Percentiles rank a stretch among this genome's conserved stretches.
These are phyloP conservation scores for Pyricularia sp. DNA, from an alignment of 2,329 filamentous ascomycete genomes.

Conservation along the genomic window DNA sequence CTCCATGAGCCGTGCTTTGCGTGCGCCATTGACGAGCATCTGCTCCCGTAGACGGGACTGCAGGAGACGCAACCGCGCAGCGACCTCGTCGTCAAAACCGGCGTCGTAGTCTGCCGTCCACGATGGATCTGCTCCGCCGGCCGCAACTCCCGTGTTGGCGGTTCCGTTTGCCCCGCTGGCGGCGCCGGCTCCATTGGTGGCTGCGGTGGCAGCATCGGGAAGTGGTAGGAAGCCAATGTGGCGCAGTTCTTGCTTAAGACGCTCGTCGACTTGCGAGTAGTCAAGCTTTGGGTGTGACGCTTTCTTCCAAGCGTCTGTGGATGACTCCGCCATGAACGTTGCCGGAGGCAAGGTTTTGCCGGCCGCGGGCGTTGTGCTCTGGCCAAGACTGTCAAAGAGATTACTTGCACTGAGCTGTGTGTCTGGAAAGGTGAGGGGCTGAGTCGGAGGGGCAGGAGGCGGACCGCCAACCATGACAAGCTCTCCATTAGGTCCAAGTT, in stretches of 20 bases:
- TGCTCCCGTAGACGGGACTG: conserved; percentile 76
- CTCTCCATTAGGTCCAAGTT: conserved; percentile 3
- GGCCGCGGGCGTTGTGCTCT: conserved; percentile 23
- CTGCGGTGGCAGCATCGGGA: conserved; percentile 14
- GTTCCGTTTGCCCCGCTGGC: conserved; percentile 9
- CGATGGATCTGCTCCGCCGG: conserved; percentile 18
- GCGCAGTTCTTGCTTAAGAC: conserved; percentile 80
- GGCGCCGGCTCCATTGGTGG: conserved; percentile 6
- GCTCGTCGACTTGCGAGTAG: conserved; percentile 79
- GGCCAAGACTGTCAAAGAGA: background rate
- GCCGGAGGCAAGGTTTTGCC: conserved; percentile 53
- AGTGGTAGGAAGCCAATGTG: conserved; percentile 78
- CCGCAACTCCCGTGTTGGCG: conserved; percentile 1
- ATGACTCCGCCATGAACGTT: conserved; percentile 70
- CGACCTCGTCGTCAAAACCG: conserved; percentile 89
- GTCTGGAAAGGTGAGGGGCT: background rate
- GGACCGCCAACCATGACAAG: conserved; percentile 3
- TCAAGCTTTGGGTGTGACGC: conserved; percentile 68
- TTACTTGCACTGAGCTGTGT: background rate
- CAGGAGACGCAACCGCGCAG: conserved; percentile 76
- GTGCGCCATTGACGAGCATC: conserved; percentile 79
- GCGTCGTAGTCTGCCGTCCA: conserved; percentile 66
- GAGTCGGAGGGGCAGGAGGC: conserved; percentile 3
- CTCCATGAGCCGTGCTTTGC: conserved; percentile 78
- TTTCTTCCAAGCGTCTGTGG: conserved; percentile 69